A percentile compares a stretch with the other conserved stretches of the same genome.
phyloP scores from a whole-genome alignment of 805 yeast species.

The Metschnikowia drakensbergensis region DNA sequence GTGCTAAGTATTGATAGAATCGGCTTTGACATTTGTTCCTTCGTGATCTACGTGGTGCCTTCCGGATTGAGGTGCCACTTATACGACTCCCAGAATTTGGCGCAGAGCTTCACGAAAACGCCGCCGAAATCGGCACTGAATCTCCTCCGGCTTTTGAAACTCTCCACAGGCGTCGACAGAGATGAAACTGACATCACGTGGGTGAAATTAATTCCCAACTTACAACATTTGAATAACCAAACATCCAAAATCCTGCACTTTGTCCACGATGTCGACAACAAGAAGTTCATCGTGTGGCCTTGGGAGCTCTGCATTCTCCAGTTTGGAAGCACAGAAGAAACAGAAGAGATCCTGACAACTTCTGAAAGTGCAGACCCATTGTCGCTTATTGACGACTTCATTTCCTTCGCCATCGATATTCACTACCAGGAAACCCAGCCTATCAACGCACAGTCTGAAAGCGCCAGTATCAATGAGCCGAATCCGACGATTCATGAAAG shows the following conservation, averaged over 20 bases:
- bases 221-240: constrained; percentile 63
- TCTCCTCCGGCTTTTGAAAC: constrained; percentile 29
- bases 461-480: neutral
- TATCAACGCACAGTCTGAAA: neutral
- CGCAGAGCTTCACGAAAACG: constrained; percentile 23
- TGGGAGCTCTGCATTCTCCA: constrained; percentile 62
- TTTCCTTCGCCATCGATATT: constrained; percentile 13
- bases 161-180: constrained; percentile 32
- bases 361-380: constrained; percentile 24
- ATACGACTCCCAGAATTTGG: constrained; percentile 25
- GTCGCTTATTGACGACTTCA: constrained; percentile 32
- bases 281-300: constrained; percentile 70
- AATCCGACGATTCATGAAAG: neutral
- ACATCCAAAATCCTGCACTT: constrained; percentile 60
- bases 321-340: constrained; percentile 26
- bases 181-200: constrained; percentile 37
- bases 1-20: constrained; percentile 17
- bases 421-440: constrained; percentile 16
- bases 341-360: neutral
- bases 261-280: constrained; percentile 49
- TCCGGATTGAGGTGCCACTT: constrained; percentile 43
- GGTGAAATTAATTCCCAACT: constrained; percentile 66
- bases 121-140: constrained; percentile 25
- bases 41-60: constrained; percentile 38
- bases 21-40: constrained; percentile 16